A percentile compares a stretch with the other conserved stretches of the same genome.
Evolutionary conservation across 257 asterid genomes (phyloP).

Genomic region (Eustoma russellianum): DNA sequence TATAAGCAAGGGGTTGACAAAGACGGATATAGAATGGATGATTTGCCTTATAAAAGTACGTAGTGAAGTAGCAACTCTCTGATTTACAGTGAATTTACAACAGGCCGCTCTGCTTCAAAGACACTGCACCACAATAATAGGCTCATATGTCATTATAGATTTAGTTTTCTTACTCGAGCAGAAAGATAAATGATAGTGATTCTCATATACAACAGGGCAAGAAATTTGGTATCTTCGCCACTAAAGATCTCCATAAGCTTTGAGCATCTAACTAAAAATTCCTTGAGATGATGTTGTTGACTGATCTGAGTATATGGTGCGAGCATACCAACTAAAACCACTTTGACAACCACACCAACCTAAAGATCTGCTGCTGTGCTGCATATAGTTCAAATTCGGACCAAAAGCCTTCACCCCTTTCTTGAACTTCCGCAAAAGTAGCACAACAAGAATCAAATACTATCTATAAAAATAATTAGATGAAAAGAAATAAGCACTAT

Average conservation of each 20-base stretch:
- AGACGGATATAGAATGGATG: slow-evolving; percentile 1
- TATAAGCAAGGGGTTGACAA: not conserved
- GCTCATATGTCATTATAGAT: too few relatives aligned
- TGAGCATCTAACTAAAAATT: slow-evolving; percentile 42
- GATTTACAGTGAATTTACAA: slow-evolving; percentile 55
- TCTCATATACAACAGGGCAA: too few relatives aligned
- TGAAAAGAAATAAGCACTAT: not conserved
- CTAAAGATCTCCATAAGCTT: slow-evolving; percentile 66
- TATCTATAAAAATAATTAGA: slow-evolving; percentile 36
- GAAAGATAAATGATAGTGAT: too few relatives aligned
- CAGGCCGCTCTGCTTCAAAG: slow-evolving; percentile 92
- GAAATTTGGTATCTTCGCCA: too few relatives aligned
- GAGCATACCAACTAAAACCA: slow-evolving; percentile 89
- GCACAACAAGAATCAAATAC: slow-evolving; percentile 94
- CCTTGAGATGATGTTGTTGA: slow-evolving; percentile 59
- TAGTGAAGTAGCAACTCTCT: slow-evolving; percentile 85
- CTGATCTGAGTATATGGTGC: slow-evolving; percentile 96
- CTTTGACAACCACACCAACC: slow-evolving; percentile 91
- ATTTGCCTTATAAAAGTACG: slow-evolving; percentile 79
- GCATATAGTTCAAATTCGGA: slow-evolving; percentile 86
- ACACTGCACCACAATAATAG: slow-evolving; percentile 41
- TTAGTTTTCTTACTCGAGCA: too few relatives aligned
- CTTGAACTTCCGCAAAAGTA: slow-evolving; percentile 91
- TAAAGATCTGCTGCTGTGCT: slow-evolving; percentile 90
- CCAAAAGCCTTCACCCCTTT: slow-evolving; percentile 96